These are phyloP conservation scores for Mollisiaceae sp. DNA, from an alignment of 2,329 filamentous ascomycete species.

Conservation along the genomic window DNA sequence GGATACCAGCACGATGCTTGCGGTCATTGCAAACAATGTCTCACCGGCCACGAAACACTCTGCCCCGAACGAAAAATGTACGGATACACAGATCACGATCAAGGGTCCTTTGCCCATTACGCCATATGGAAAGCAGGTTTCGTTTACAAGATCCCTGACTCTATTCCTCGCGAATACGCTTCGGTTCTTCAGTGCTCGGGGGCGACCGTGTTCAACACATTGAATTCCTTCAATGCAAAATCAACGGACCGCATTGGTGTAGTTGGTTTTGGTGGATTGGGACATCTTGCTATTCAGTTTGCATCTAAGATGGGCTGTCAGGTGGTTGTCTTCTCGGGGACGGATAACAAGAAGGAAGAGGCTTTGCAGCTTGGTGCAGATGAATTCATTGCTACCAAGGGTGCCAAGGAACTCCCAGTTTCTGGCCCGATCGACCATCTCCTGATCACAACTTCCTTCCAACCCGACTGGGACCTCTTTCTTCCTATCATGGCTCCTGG, in stretches of 20 bases:
- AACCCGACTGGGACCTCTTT: conserved; percentile 67
- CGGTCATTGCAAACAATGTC: conserved; percentile 51
- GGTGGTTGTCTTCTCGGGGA: conserved; percentile 62
- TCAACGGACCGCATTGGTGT: conserved; percentile 43
- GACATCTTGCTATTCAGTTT: conserved; percentile 67
- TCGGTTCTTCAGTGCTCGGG: conserved; percentile 54
- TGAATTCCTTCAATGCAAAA: conserved; percentile 45
- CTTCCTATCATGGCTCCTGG: conserved; percentile 62
- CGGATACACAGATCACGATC: conserved; percentile 49
- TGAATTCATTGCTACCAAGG: conserved; percentile 63
- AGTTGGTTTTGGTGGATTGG: conserved; percentile 65
- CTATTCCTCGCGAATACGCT: conserved; percentile 47
- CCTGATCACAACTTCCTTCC: conserved; percentile 39
- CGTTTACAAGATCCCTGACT: conserved; percentile 47
- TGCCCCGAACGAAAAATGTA: conserved; percentile 50
- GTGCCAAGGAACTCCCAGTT: conserved; percentile 39
- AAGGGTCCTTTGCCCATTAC: conserved; percentile 52
- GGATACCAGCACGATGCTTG: conserved; percentile 50
- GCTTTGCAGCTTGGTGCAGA: conserved; percentile 62
- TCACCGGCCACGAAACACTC: conserved; percentile 50
- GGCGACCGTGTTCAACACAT: conserved; percentile 48
- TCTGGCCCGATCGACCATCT: conserved; percentile 38
- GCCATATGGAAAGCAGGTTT: conserved; percentile 48
- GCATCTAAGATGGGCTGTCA: conserved; percentile 66
- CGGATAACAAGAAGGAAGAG: conserved; percentile 67